Evolutionary conservation across 2,329 filamentous ascomycete species (phyloP), one percentile per base, ranked within the genome.

Genomic region (Samsoniella hepiali): DNA sequence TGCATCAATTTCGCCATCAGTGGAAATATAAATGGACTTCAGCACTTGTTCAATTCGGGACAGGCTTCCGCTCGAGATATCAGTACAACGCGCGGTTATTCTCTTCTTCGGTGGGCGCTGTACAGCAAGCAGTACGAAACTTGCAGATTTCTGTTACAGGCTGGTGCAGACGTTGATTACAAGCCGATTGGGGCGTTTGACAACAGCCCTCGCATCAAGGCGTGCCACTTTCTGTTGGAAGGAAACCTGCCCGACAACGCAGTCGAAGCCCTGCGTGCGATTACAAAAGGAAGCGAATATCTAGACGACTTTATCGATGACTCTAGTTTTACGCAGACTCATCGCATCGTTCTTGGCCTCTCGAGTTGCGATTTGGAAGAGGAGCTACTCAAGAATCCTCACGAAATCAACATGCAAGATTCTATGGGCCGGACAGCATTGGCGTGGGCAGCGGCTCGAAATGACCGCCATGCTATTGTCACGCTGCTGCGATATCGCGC

Each of bases 81-180:
- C 9, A 75, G 73, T 63, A 69, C 56, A 40, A 69, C 67, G 9
- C 66, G 72, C 34, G 72, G 73, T 3, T 75, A 75, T 55, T 70
- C 73, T 13, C 65, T 74, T 3, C 65, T 75, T n/a, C 68, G 70
- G 55, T 73, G 72, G 72, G 72, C 73, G 45, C 64, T 75, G 15
- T 74, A 75, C 63, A 72, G 68, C 40, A 71, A 74, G 59, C 71
- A 74, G 60, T 73, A 73, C 54, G 67, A 69, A 40, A 70, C 71
- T 7, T 71, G 69, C 57, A 61, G 69, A 51, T 74, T 74, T 58
- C 66, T 73, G 9, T 36, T 73, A 15, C 63, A 69, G 38, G 69
- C 69, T 29, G 72, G 72, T 5, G 71, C 71, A n/a, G 71, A 74
- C 60, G 66, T 68, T 1, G 71, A 74, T 55, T 73, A 73, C 56